Conservation (phyloP, 495 filamentous ascomycete species). For the Neurospora sp. region DNA sequence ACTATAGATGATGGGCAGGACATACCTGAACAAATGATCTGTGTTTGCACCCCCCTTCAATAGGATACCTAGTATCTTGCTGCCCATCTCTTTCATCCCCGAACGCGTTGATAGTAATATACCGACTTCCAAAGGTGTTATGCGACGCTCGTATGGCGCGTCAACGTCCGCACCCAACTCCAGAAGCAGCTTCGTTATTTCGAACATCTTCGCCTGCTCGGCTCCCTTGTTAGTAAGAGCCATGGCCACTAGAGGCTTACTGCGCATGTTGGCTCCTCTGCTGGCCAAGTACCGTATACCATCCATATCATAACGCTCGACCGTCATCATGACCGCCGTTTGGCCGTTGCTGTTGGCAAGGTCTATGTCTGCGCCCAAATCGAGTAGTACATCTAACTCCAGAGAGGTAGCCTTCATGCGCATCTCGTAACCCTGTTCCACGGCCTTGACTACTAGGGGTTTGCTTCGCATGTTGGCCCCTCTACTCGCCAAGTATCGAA, state of each 20-base stretch:
- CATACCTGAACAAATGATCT: no score
- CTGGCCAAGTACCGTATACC: not conserved
- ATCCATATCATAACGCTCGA: not conserved
- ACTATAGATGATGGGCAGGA: no score
- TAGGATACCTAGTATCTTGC: not conserved
- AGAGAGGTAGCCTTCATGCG: no score
- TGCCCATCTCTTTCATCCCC: no score
- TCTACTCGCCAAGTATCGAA: no score
- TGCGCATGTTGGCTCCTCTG: not conserved
- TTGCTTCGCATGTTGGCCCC: not conserved
- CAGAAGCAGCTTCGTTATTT: not conserved
- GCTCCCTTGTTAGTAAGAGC: accelerated
- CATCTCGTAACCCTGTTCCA: no score
- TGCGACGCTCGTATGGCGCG: not conserved
- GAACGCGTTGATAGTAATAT: no score
- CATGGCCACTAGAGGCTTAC: not conserved
- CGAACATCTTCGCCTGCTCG: no score
- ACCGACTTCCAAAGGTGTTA: not conserved
- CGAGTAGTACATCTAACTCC: not conserved
- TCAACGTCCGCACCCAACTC: not conserved
- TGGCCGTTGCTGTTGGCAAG: not conserved
- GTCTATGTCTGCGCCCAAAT: not conserved
- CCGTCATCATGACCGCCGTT: not conserved
- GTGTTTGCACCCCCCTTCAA: not conserved
- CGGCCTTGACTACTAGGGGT: not conserved